Conservation (phyloP, 1,284 basidiomycete genomes). For the Moniliophthora roreri region DNA sequence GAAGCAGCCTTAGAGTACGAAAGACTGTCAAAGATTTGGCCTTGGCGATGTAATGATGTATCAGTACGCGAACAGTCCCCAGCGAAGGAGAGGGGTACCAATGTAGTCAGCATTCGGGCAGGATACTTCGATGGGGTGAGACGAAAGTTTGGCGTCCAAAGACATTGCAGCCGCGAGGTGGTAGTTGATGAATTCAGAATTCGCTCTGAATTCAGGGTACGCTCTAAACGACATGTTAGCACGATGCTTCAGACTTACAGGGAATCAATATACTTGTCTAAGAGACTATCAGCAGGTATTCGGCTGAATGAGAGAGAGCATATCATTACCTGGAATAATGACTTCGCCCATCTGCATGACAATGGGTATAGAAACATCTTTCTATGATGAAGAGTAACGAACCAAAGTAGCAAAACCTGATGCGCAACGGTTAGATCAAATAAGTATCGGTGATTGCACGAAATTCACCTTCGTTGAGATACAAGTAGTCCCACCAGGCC, state of each 20-base stretch:
- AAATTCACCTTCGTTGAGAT: conserved; percentile 71
- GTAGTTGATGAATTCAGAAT: conserved; percentile 68
- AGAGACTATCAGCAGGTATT: conserved; percentile 4
- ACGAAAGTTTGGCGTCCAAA: conserved; percentile 89
- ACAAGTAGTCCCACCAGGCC: conserved; percentile 93
- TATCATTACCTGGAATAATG: conserved; percentile 74
- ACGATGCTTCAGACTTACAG: not conserved
- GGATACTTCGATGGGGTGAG: conserved; percentile 94
- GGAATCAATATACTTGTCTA: conserved; percentile 45
- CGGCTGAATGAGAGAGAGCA: no score
- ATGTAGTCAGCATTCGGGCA: conserved; percentile 88
- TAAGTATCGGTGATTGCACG: not conserved
- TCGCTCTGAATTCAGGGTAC: conserved; percentile 77
- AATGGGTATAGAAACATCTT: not conserved
- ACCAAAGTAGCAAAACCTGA: conserved; percentile 85
- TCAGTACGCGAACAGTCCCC: not conserved
- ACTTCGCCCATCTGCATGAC: conserved; percentile 84
- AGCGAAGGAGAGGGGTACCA: conserved; percentile 30
- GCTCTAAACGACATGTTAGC: conserved; percentile 41
- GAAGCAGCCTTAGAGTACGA: conserved; percentile 91
- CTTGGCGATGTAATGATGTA: not conserved
- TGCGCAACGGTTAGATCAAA: conserved; percentile 17
- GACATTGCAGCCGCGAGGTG: conserved; percentile 68
- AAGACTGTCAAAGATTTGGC: conserved; percentile 81
- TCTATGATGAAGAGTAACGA: conserved; percentile 22